phyloP scores from a whole-genome alignment of 2,329 filamentous ascomycete species.

The Fusarium cyanostomum region DNA sequence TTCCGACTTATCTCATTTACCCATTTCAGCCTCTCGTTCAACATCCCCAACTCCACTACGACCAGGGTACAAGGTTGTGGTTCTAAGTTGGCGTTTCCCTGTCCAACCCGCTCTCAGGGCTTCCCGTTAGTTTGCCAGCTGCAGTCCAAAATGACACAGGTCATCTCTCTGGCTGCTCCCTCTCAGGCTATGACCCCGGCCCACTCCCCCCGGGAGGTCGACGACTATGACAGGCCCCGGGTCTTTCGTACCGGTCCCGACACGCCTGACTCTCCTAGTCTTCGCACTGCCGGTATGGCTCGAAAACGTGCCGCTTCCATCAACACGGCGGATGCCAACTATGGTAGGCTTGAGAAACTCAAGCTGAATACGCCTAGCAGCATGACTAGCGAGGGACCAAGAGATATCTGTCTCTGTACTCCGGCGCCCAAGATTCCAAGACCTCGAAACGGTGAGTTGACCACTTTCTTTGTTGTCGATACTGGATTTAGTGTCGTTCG shows the following conservation, averaged over 20 bases:
- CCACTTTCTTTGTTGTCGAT: conserved; percentile 26
- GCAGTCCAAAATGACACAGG: conserved; percentile 42
- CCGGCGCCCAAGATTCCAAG: conserved; percentile 66
- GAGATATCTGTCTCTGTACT: conserved; percentile 66
- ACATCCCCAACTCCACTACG: conserved; percentile 5
- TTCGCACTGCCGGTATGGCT: conserved; percentile 36
- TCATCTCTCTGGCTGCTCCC: conserved; percentile 42
- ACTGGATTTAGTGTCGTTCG: background rate
- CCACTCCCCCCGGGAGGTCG: conserved; percentile 37
- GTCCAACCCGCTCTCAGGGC: conserved; percentile 11
- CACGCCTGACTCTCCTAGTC: conserved; percentile 41
- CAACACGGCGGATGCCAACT: conserved; percentile 56
- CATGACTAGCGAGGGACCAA: conserved; percentile 44
- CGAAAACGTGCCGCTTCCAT: conserved; percentile 59
- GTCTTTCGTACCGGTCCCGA: conserved; percentile 32
- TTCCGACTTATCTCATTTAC: conserved; percentile 1
- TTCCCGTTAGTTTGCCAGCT: conserved; percentile 33
- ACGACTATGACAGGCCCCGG: conserved; percentile 34
- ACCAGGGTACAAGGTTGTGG: conserved; percentile 8
- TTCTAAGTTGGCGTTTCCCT: conserved; percentile 4
- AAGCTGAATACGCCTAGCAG: conserved; percentile 43
- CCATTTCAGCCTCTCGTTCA: conserved; percentile 9
- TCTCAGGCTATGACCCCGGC: conserved; percentile 41
- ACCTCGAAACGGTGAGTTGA: conserved; percentile 65
- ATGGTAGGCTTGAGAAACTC: conserved; percentile 45